Percentiles rank a stretch among this genome's conserved stretches.
Evolutionary conservation across 768 basidiomycete species (phyloP).

Genomic region (Basidioascus undulatus): DNA sequence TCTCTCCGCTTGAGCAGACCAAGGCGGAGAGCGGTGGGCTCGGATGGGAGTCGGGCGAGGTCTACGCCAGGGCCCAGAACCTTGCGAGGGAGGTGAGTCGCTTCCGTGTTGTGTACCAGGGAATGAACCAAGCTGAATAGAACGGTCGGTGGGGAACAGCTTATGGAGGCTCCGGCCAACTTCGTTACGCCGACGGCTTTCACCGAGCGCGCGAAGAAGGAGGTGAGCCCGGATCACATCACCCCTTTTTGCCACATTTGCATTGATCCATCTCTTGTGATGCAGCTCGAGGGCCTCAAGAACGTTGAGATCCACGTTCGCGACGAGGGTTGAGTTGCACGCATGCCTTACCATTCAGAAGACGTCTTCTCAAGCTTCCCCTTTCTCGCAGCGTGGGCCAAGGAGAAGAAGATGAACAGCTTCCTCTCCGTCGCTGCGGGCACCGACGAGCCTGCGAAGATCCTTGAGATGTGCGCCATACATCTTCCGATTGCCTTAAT

Average conservation of each 20-base stretch:
- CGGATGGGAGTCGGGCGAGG: slow-evolving; percentile 42
- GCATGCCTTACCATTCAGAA: too few species aligned
- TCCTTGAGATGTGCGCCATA: slow-evolving; percentile 48
- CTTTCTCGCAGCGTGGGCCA: slow-evolving; percentile 39
- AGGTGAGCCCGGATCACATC: too few species aligned
- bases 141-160: too few species aligned
- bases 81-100: slow-evolving; percentile 41
- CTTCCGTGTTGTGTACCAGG: neutral
- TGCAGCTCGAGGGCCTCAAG: slow-evolving; percentile 36
- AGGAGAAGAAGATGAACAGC: slow-evolving; percentile 60
- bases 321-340: slow-evolving; percentile 69
- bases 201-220: slow-evolving; percentile 39
- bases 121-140: slow-evolving; percentile 9
- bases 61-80: slow-evolving; percentile 58
- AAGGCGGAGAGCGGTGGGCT: slow-evolving; percentile 19
- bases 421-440: slow-evolving; percentile 74
- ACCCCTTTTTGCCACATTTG: too few species aligned
- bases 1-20: slow-evolving; percentile 26
- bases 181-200: slow-evolving; percentile 20
- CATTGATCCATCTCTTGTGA: too few species aligned
- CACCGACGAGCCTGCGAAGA: slow-evolving; percentile 57
- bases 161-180: slow-evolving; percentile 68
- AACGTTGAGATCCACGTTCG: slow-evolving; percentile 45
- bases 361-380: neutral
- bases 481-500: slow-evolving; percentile 5